Conservation (phyloP, 2,329 filamentous ascomycete species). For the Colletotrichum tanaceti region DNA sequence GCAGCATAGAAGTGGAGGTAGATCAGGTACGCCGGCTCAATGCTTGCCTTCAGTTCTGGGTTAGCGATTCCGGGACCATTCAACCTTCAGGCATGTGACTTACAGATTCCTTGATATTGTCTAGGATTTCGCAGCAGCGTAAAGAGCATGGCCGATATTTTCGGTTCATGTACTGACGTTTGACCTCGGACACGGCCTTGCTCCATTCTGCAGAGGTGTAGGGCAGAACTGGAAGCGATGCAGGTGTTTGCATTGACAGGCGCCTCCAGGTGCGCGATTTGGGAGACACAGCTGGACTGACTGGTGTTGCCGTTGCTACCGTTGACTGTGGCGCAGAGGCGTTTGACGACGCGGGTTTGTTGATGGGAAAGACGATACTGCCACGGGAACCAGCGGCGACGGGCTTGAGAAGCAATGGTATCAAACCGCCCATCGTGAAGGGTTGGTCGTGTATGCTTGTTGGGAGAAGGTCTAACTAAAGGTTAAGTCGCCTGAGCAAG, state of each 20-base stretch:
- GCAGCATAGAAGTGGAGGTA: slow-evolving; percentile 73
- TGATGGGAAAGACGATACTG: slow-evolving; percentile 41
- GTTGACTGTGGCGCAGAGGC: slow-evolving; percentile 28
- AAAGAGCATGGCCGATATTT: slow-evolving; percentile 65
- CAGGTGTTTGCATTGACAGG: slow-evolving; percentile 42
- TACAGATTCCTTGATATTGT: slow-evolving; percentile 59
- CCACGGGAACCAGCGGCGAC: slow-evolving; percentile 39
- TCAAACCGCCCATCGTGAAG: slow-evolving; percentile 47
- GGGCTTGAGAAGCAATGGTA: slow-evolving; percentile 48
- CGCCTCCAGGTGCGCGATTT: slow-evolving; percentile 44
- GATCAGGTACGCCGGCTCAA: slow-evolving; percentile 67
- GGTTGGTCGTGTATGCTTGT: slow-evolving; percentile 12
- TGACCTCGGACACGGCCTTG: slow-evolving; percentile 62
- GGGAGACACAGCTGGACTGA: slow-evolving; percentile 34
- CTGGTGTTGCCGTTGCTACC: slow-evolving; percentile 46
- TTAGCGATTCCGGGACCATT: slow-evolving; percentile 34
- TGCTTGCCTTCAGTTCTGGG: slow-evolving; percentile 46
- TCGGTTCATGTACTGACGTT: slow-evolving; percentile 62
- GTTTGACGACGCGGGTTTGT: slow-evolving; percentile 25
- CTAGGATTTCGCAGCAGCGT: slow-evolving; percentile 65
- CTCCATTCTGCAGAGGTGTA: slow-evolving; percentile 64
- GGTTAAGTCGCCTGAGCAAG: slow-evolving; percentile 14
- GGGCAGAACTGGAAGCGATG: slow-evolving; percentile 51
- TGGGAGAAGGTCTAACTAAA: slow-evolving; percentile 4
- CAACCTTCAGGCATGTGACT: slow-evolving; percentile 42